Evolutionary conservation across 2,329 filamentous ascomycete species (phyloP), one percentile per base, ranked within the genome.

Genomic region (Fusarium buxicola): DNA sequence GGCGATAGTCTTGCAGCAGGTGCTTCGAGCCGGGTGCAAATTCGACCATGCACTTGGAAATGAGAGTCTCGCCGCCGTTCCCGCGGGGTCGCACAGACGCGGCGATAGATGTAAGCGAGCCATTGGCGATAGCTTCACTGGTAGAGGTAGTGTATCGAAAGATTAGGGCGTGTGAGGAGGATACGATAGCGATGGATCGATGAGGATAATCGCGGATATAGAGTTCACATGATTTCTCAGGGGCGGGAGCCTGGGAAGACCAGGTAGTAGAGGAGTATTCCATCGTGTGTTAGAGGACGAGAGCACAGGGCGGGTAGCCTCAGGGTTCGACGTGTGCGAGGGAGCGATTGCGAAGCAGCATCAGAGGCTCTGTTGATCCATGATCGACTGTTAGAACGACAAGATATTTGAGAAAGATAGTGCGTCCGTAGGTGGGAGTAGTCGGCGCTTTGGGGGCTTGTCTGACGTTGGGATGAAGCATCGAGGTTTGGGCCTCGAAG

Each of bases 121-220:
- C 84, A 79, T 88, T 87, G 49, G 80, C 77, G 63, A 82, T 81
- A 28, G 80, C 73, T 61, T 89, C 89, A 74, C 79, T 84, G n/a
- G 85, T 83, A 15, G 86, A 84, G 43, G 86, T 81, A 74, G 86
- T 92, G 79, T 95, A 89, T 61, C 92, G 89, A 74, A 98, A 92
- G 66, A 97, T 89, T 69, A 98, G 84, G 72, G 89, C 90, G 76
- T 96, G 90, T 16, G 89, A 86, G 35, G 88, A 80, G 27, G 93
- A 94, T 32, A 90, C 89, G 66, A 98, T 89, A 65, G 92, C 92
- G 75, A 98, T 92, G 66, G 92, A 91, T 66, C 94, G 91, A 74
- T 92, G 88, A 67, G 92, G 92, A 73, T 92, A 87, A 74, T 97
- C 93, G 79, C 91, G 91, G 76, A 96, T 88, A 71, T 95, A 86